phyloP scores from a whole-genome alignment of 495 filamentous ascomycete genomes.

The Lasiosphaeria ovina region DNA sequence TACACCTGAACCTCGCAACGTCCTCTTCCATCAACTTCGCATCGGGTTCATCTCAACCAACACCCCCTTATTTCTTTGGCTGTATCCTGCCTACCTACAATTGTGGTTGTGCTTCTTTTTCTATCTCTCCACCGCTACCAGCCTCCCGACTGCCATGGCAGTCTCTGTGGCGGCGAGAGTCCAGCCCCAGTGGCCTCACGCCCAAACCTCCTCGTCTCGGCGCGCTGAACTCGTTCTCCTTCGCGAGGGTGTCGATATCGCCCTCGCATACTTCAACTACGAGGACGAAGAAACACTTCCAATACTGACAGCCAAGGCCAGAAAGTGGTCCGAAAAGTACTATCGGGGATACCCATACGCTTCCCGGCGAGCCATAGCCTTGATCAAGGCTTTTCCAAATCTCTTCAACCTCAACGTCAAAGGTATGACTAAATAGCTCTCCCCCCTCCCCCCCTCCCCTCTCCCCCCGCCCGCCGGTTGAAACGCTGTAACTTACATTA shows the following conservation, averaged over 20 bases:
- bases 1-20: no score
- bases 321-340: slow-evolving; percentile 24
- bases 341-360: slow-evolving; percentile 23
- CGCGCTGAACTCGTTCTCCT: slow-evolving; percentile 16
- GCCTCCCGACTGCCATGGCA: neutral
- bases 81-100: neutral
- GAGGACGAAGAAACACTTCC: slow-evolving; percentile 12
- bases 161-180: neutral
- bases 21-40: no score
- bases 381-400: slow-evolving; percentile 21
- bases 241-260: slow-evolving; percentile 24
- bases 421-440: slow-evolving; percentile 1
- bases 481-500: neutral
- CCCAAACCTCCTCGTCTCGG: neutral
- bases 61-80: no score
- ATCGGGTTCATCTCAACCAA: no score
- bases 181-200: neutral
- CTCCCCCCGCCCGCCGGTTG: neutral
- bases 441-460: neutral
- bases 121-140: neutral
- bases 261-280: slow-evolving; percentile 29
- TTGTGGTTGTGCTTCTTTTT: neutral
- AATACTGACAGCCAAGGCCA: slow-evolving; percentile 22
- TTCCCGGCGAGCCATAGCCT: slow-evolving; percentile 13
- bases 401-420: slow-evolving; percentile 27